Percentiles rank a stretch among this genome's conserved stretches.
Conservation (phyloP, 495 filamentous ascomycete genomes). For the Letharia lupina region DNA sequence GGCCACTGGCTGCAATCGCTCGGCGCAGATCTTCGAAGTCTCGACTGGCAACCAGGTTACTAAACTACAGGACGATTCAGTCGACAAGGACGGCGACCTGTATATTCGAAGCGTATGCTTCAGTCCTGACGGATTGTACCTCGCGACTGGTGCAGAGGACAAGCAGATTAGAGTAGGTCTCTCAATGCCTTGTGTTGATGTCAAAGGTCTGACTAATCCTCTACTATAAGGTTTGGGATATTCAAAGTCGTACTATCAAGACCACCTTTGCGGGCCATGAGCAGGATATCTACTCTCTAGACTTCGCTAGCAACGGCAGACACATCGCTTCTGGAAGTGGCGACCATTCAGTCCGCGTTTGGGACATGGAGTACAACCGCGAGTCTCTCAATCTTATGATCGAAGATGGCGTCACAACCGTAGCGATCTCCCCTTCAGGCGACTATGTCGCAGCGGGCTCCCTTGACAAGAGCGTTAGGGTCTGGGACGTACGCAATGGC, state of each 20-base stretch:
- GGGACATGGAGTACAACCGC: slow-evolving; percentile 72
- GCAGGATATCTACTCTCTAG: slow-evolving; percentile 89
- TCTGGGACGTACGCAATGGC: slow-evolving; percentile 79
- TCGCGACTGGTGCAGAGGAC: slow-evolving; percentile 85
- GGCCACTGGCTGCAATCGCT: slow-evolving; percentile 82
- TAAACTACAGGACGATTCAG: slow-evolving; percentile 71
- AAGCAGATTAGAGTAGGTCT: slow-evolving; percentile 76
- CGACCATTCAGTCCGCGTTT: slow-evolving; percentile 79
- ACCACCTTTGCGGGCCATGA: slow-evolving; percentile 80
- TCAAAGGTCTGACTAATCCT: slow-evolving; percentile 15
- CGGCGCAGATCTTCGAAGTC: slow-evolving; percentile 86
- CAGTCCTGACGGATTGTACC: slow-evolving; percentile 81
- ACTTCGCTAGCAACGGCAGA: slow-evolving; percentile 78
- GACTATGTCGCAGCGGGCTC: slow-evolving; percentile 82
- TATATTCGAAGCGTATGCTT: slow-evolving; percentile 92
- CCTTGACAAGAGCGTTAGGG: slow-evolving; percentile 81
- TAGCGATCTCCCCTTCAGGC: slow-evolving; percentile 83
- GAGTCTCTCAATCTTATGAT: slow-evolving; percentile 71
- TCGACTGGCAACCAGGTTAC: slow-evolving; percentile 67
- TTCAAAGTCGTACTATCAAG: slow-evolving; percentile 61
- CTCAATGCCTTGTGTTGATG: slow-evolving; percentile 1
- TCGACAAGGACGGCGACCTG: slow-evolving; percentile 74
- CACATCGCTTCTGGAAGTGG: slow-evolving; percentile 85
- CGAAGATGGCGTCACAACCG: slow-evolving; percentile 85
- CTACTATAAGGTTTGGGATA: slow-evolving; percentile 74